Evolutionary conservation across 257 asterid species (phyloP).

Genomic region (Parsonsia alboflavescens): DNA sequence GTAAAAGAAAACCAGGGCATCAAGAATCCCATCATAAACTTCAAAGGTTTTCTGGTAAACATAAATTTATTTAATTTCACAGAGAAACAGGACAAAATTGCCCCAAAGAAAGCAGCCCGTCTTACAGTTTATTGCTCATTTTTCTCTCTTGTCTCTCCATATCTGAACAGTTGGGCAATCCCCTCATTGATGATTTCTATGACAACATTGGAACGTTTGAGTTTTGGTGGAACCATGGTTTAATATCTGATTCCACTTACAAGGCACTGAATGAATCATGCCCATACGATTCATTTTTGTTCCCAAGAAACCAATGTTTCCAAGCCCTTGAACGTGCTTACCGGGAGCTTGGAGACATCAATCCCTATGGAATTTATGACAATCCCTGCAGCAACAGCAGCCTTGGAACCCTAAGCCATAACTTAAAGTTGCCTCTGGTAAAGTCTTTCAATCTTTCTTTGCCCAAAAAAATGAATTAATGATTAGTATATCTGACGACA

Average conservation of each 20-base stretch:
- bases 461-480: not conserved
- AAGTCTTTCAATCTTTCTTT: not conserved
- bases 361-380: constrained; percentile 44
- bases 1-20: constrained; percentile 35
- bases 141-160: not conserved
- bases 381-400: constrained; percentile 27
- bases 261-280: constrained; percentile 36
- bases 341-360: constrained; percentile 38
- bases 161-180: constrained; percentile 45
- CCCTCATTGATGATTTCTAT: constrained; percentile 39
- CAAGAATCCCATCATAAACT: constrained; percentile 42
- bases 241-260: constrained; percentile 44
- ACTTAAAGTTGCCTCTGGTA: constrained; percentile 41
- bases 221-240: constrained; percentile 58
- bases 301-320: constrained; percentile 32
- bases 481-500: not conserved
- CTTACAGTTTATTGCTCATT: no score
- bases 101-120: not conserved
- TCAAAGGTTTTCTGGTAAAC: constrained; percentile 56
- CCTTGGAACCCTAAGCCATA: constrained; percentile 27
- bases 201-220: constrained; percentile 53
- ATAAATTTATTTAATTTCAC: no score
- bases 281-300: constrained; percentile 38
- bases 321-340: constrained; percentile 35
- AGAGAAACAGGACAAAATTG: not conserved